A percentile compares a stretch with the other conserved stretches of the same genome.
Evolutionary conservation across 2,329 filamentous ascomycete species (phyloP).

Genomic region (Neospermospora avenae): DNA sequence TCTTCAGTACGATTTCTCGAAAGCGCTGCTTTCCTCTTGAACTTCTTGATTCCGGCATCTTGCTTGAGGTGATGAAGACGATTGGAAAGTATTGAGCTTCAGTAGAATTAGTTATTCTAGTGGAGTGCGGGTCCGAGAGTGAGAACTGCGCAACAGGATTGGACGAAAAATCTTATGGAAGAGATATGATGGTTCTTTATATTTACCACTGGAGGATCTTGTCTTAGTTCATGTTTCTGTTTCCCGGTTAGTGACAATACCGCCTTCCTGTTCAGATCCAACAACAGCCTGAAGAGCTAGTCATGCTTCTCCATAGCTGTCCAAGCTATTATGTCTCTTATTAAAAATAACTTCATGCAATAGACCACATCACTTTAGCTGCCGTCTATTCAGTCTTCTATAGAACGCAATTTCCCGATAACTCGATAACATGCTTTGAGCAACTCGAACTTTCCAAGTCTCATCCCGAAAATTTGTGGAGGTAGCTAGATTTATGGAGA

Average conservation of each 20-base stretch:
- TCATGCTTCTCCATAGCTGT: no score
- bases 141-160: not conserved
- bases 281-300: not conserved
- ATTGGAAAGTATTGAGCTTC: not conserved
- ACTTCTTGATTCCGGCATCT: not conserved
- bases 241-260: not conserved
- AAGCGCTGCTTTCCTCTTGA: not conserved
- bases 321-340: no score
- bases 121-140: not conserved
- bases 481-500: no score
- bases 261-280: not conserved
- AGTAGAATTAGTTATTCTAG: not conserved
- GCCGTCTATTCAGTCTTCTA: no score
- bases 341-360: no score
- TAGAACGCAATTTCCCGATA: no score
- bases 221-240: not conserved
- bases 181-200: not conserved
- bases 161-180: not conserved
- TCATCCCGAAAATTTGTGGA: no score
- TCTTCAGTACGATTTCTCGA: not conserved
- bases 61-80: not conserved
- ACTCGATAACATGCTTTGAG: no score
- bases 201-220: not conserved
- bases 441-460: no score
- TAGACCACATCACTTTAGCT: no score